Evolutionary conservation across 129 eudicot species (phyloP).

Genomic region (Saussurea involucrata): DNA sequence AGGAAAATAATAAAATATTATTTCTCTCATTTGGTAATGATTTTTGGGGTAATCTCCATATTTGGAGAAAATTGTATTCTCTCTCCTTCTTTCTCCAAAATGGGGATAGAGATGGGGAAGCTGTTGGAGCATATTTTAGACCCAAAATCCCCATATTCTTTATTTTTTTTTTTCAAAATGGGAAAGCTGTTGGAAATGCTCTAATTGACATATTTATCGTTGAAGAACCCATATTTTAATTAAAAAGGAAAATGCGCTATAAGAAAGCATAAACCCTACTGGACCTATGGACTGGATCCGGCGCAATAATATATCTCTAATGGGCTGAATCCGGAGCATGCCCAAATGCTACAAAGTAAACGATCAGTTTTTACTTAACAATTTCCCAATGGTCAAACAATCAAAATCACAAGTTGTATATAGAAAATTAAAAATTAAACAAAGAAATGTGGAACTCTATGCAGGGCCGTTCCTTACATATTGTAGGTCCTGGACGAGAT

Average conservation of each 20-base stretch:
- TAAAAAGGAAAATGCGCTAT: not conserved
- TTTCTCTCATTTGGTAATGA: too few species aligned
- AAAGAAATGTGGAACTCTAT: not conserved
- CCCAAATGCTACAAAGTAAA: not conserved
- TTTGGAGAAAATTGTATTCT: too few species aligned
- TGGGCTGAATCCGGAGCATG: not conserved
- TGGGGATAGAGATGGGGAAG: too few species aligned
- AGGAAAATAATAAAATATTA: too few species aligned
- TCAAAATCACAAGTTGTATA: not conserved
- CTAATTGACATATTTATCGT: not conserved
- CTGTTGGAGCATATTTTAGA: too few species aligned
- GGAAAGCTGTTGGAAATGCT: too few species aligned
- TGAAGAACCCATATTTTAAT: not conserved
- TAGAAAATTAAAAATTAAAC: not conserved
- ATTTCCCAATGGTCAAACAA: not conserved
- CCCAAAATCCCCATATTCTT: too few species aligned
- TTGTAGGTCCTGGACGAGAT: too few species aligned
- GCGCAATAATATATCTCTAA: not conserved
- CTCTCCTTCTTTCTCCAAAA: too few species aligned
- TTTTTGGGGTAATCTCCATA: too few species aligned
- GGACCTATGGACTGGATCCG: not conserved
- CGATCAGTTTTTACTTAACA: not conserved
- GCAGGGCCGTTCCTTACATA: too few species aligned
- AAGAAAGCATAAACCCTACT: not conserved
- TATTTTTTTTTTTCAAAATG: not conserved